These are phyloP conservation scores for Globisporangium splendens DNA, from an alignment of 352 stramenopile genomes.

Conservation along the genomic window DNA sequence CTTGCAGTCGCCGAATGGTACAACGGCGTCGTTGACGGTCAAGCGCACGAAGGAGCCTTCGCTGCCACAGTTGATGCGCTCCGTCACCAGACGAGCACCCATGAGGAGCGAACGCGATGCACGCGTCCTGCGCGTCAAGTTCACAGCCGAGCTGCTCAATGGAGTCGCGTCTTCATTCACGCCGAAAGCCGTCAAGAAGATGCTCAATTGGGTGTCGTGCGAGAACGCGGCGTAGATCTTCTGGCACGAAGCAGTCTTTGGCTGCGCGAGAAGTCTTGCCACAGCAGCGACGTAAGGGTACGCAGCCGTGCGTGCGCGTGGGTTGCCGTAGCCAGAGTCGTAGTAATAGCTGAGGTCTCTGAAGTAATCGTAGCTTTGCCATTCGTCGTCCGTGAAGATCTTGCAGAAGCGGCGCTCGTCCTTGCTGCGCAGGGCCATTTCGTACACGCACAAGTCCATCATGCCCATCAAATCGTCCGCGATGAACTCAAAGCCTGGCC, in stretches of 20 bases:
- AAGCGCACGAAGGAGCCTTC: constrained; percentile 41
- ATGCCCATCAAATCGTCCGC: constrained; percentile 31
- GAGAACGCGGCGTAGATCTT: constrained; percentile 52
- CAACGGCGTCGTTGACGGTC: constrained; percentile 47
- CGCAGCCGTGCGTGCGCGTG: constrained; percentile 34
- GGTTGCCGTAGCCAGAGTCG: constrained; percentile 42
- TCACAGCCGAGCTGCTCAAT: constrained; percentile 32
- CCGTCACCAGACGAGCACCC: constrained; percentile 41
- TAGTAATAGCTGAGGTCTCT: constrained; percentile 59
- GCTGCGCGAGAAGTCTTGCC: constrained; percentile 35
- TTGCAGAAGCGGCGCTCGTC: constrained; percentile 34
- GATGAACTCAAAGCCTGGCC: constrained; percentile 34
- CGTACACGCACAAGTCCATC: constrained; percentile 62
- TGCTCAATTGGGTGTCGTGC: constrained; percentile 54
- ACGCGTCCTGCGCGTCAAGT: constrained; percentile 32
- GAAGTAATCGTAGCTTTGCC: constrained; percentile 46
- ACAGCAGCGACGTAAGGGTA: constrained; percentile 43
- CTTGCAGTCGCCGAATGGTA: constrained; percentile 37
- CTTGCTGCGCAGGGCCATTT: constrained; percentile 46
- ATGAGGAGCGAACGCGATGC: constrained; percentile 42
- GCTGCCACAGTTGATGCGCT: constrained; percentile 36
- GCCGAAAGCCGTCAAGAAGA: constrained; percentile 39
- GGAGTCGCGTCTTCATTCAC: constrained; percentile 35
- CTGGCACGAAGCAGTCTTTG: constrained; percentile 41
- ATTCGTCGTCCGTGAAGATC: constrained; percentile 56